Evolutionary conservation across 306 rosid genomes (phyloP), one percentile per base, ranked within the genome.

Genomic region (Purshia tridentata): DNA sequence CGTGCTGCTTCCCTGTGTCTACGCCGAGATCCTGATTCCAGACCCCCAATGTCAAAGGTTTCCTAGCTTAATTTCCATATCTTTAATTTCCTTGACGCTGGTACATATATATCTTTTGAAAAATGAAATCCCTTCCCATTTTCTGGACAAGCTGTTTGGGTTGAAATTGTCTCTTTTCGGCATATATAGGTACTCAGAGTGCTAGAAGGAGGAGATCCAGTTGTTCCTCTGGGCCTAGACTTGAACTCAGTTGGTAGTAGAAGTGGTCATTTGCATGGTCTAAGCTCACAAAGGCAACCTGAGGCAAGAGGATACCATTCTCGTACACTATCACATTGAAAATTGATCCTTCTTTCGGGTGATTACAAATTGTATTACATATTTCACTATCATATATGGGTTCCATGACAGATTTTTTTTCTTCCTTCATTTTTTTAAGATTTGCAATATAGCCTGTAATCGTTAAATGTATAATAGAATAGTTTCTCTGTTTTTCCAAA

Each of bases 11-110:
- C 92, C 64, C 58, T 91, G 82, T 91, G 99, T 79, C 90, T 91
- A 19, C 79, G 84, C 20, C 85, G 75, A 80, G 96, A 94, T 76
- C 99, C 95, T 14, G 89, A 89, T 45, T 80, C 86, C 23, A 88
- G 97, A 80, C 96, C 99, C 44, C 80, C 85, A 47, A 89, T 94
- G 89, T 91, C 99, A 18, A 94, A 91, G 99, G 99, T 94, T 6
- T 64, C 58, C 70, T 72, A 52, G 41, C 51, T 72, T 3, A 1
- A 48, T 57, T 52, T 37, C 19, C 23, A 49, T 72, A 65, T 60
- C 73, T 55, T 40, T 7, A n/a, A 5, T 23, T 72, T 40, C 67
- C 42, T 75, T 51, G 39, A 49, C 20, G 52, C 72, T 50, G 45
- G 20, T 37, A 55, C 14, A 69, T 16, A 5, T 56, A 37, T 1